Percentiles rank a stretch among this genome's conserved stretches.
These are phyloP conservation scores for Penicillium coffeae DNA, from an alignment of 495 filamentous ascomycete genomes.

Conservation along the genomic window DNA sequence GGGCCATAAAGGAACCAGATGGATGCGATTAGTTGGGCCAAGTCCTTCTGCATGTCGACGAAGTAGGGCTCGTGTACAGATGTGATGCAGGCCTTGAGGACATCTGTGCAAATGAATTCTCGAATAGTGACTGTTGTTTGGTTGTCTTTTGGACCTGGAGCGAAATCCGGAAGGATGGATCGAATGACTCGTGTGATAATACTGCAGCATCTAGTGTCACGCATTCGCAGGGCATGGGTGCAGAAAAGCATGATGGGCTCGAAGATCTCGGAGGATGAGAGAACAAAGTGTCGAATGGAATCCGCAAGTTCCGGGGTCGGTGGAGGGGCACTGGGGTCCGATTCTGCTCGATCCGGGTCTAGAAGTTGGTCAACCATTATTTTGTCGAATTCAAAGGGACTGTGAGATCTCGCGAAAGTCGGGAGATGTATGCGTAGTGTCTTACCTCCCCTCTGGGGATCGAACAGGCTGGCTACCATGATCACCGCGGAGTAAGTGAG, in stretches of 20 bases:
- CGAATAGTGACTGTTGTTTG: conserved; percentile 67
- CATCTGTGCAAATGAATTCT: conserved; percentile 85
- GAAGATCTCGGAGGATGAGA: conserved; percentile 72
- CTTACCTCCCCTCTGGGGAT: conserved; percentile 59
- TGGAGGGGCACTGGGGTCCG: conserved; percentile 40
- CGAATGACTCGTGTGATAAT: conserved; percentile 80
- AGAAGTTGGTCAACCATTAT: not conserved
- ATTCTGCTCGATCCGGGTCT: conserved; percentile 41
- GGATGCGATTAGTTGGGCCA: conserved; percentile 80
- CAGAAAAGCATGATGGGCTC: conserved; percentile 89
- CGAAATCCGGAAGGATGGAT: conserved; percentile 78
- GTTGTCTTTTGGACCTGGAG: conserved; percentile 38
- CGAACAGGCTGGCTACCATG: conserved; percentile 82
- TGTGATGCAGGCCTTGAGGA: conserved; percentile 76
- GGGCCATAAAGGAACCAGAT: conserved; percentile 73
- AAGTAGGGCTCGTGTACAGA: conserved; percentile 94
- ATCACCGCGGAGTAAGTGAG: conserved; percentile 87
- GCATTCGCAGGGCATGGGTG: conserved; percentile 84
- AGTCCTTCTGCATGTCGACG: conserved; percentile 91
- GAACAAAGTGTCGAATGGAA: conserved; percentile 72
- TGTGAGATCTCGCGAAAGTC: not conserved
- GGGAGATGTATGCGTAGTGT: not conserved
- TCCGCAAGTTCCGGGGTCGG: conserved; percentile 33
- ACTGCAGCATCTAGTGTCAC: conserved; percentile 82
- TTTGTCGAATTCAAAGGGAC: not conserved